These are phyloP conservation scores for Umbelopsis sp. DNA, from an alignment of 371 early-diverging fungal species.

Conservation along the genomic window DNA sequence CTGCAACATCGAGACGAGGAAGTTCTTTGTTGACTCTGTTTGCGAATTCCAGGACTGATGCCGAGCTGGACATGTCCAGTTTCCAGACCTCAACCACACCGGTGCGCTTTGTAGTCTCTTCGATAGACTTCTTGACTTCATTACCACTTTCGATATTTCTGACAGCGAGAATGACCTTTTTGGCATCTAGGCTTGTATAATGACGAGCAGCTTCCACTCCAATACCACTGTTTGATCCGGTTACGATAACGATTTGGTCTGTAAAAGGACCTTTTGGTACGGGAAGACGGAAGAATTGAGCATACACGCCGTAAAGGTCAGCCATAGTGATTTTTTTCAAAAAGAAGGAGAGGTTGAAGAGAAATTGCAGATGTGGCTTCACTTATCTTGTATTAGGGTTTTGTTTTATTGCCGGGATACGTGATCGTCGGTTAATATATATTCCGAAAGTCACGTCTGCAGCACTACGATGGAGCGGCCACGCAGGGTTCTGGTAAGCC, in stretches of 20 bases:
- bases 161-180: constrained; percentile 5
- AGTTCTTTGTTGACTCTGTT: background rate
- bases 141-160: background rate
- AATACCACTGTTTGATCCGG: background rate
- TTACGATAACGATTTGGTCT: constrained; percentile 9
- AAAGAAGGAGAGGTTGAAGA: too few species aligned
- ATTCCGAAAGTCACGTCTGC: too few species aligned
- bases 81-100: constrained; percentile 10
- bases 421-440: too few species aligned
- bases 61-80: background rate
- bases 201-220: constrained; percentile 2
- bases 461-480: too few species aligned
- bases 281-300: background rate
- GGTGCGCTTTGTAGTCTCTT: background rate
- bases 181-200: background rate
- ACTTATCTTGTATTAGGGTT: too few species aligned
- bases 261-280: background rate
- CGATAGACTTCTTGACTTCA: background rate
- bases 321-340: background rate
- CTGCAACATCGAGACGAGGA: constrained; percentile 1
- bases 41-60: background rate
- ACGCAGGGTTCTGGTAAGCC: too few species aligned
- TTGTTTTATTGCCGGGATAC: too few species aligned
- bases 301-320: background rate
- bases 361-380: too few species aligned